These are phyloP conservation scores for Cyanidiococcus yangmingshanensis DNA, from an alignment of 23 red algal genomes.

Conservation along the genomic window DNA sequence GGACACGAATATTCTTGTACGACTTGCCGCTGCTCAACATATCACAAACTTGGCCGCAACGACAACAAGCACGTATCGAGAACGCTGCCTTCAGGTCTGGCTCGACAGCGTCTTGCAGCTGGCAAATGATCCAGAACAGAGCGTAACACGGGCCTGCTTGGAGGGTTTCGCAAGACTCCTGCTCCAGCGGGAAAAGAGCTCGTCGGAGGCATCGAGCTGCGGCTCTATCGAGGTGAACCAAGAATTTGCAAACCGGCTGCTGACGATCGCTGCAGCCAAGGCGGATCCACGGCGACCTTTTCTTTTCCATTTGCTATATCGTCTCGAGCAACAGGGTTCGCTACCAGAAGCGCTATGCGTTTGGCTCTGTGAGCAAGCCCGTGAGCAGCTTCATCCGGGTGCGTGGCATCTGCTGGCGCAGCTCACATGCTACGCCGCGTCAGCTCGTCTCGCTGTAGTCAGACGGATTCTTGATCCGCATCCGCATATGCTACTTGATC, in stretches of 20 bases:
- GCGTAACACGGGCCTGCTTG: background rate
- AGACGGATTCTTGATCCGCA: background rate
- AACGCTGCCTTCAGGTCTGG: background rate
- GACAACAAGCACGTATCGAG: background rate
- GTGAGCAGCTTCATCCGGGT: background rate
- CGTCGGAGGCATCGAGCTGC: background rate
- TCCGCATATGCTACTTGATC: background rate
- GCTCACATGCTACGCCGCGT: background rate
- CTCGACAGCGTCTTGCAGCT: background rate
- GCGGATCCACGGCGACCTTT: background rate
- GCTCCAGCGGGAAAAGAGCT: background rate
- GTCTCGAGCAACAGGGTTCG: background rate
- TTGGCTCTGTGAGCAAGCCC: background rate
- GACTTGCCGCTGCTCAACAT: background rate
- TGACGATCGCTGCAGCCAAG: background rate
- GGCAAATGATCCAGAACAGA: background rate
- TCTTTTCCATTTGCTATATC: background rate
- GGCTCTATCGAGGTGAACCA: background rate
- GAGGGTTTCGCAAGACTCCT: background rate
- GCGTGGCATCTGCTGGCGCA: constrained; percentile 11
- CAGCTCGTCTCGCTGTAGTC: background rate
- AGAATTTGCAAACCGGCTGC: background rate
- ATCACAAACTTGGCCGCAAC: background rate
- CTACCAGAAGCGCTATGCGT: background rate
- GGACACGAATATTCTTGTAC: background rate